phyloP scores from a whole-genome alignment of 768 basidiomycete genomes.

The Fibroporia radiculosa region DNA sequence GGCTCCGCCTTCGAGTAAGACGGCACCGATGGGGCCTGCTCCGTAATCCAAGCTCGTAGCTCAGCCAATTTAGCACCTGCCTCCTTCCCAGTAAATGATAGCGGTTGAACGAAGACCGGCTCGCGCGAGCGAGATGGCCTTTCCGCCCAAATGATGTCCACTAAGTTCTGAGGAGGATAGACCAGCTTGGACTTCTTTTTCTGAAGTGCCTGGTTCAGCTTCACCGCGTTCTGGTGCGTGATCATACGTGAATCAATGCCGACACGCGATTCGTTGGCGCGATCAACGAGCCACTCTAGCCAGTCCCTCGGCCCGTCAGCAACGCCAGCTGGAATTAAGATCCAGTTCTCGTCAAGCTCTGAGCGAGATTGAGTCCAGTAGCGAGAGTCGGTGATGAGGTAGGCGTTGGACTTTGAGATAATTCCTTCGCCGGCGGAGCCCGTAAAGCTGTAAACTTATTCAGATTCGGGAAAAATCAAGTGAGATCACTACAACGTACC shows the following conservation, averaged over 20 bases:
- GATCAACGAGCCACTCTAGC: conserved; percentile 59
- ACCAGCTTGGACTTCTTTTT: conserved; percentile 55
- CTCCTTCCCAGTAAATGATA: conserved; percentile 65
- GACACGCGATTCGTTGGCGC: conserved; percentile 34
- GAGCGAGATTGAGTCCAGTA: conserved; percentile 76
- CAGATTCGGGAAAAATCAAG: background rate
- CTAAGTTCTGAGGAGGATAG: conserved; percentile 76
- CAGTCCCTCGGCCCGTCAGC: conserved; percentile 56
- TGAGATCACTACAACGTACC: conserved; percentile 39
- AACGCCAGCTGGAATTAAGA: conserved; percentile 49
- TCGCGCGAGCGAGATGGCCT: conserved; percentile 65
- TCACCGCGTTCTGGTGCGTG: conserved; percentile 60
- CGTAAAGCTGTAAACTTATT: conserved; percentile 36
- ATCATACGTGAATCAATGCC: conserved; percentile 85
- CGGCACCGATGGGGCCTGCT: conserved; percentile 49
- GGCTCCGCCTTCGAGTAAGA: conserved; percentile 58
- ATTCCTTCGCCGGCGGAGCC: conserved; percentile 69
- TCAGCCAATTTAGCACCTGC: conserved; percentile 62
- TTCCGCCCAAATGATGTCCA: conserved; percentile 77
- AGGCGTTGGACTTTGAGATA: conserved; percentile 57
- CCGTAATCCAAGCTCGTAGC: conserved; percentile 62
- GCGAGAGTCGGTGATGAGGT: conserved; percentile 71
- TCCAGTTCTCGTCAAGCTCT: conserved; percentile 72
- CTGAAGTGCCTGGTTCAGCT: conserved; percentile 49
- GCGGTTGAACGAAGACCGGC: conserved; percentile 56